Percentiles rank a stretch among this genome's conserved stretches.
Evolutionary conservation across 352 stramenopile species (phyloP).

Genomic region (Phytopythium oedochilum): DNA sequence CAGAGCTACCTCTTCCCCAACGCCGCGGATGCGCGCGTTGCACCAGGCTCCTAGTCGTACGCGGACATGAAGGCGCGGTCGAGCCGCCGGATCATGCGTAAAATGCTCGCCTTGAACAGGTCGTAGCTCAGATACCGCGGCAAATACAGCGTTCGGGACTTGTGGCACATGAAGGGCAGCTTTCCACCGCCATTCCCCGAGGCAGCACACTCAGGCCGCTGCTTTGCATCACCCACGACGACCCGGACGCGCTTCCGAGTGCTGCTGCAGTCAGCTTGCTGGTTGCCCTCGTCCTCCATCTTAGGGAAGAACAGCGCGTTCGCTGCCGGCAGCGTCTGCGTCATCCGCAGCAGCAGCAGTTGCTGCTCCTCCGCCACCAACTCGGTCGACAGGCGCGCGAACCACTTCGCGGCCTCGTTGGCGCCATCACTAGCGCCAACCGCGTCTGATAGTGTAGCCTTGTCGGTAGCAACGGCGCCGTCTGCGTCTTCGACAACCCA

Average conservation of each 20-base stretch:
- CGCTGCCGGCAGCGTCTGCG: constrained; percentile 32
- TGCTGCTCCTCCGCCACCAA: constrained; percentile 60
- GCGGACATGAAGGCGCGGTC: constrained; percentile 28
- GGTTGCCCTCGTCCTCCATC: constrained; percentile 1
- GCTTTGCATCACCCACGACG: constrained; percentile 2
- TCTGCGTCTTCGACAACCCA: constrained; percentile 19
- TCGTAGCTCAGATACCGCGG: constrained; percentile 52
- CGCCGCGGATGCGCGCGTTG: background rate
- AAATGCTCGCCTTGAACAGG: constrained; percentile 37
- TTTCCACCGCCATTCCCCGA: constrained; percentile 18
- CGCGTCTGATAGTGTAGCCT: background rate
- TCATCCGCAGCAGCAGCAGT: constrained; percentile 49
- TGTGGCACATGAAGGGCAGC: constrained; percentile 34
- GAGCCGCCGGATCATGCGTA: constrained; percentile 35
- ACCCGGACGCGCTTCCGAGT: background rate
- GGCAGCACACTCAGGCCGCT: constrained; percentile 9
- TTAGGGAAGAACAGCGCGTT: constrained; percentile 40
- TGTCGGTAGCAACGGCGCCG: constrained; percentile 8
- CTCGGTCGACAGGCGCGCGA: constrained; percentile 40
- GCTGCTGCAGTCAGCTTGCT: background rate
- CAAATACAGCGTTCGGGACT: constrained; percentile 31
- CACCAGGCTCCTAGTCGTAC: constrained; percentile 7
- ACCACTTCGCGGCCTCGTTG: constrained; percentile 24
- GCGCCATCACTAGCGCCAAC: constrained; percentile 7
- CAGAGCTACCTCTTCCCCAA: constrained; percentile 66